Evolutionary conservation across 768 basidiomycete species (phyloP).

Genomic region (Chalciporus chontae): DNA sequence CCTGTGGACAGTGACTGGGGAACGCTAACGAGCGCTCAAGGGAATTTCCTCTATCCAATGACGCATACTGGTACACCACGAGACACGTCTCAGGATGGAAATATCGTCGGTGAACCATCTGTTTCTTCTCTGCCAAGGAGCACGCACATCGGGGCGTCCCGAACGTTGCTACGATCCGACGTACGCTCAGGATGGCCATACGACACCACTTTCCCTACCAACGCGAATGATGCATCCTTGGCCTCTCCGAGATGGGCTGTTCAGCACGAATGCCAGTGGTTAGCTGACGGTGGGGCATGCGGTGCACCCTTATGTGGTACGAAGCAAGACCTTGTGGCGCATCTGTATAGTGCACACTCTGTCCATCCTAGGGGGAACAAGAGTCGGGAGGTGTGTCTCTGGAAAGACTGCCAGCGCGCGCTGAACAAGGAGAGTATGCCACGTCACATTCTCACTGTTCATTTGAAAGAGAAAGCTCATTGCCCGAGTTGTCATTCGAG

Average conservation of each 20-base stretch:
- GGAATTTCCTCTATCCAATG: too few relatives aligned
- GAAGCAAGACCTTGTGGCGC: constrained; percentile 12
- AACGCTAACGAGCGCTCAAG: too few relatives aligned
- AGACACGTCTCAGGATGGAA: background rate
- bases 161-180: background rate
- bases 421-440: constrained; percentile 27
- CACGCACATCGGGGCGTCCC: background rate
- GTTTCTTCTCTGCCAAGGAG: background rate
- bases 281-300: background rate
- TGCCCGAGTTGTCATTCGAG: constrained; percentile 15
- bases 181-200: background rate
- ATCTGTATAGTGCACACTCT: constrained; percentile 11
- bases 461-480: constrained; percentile 16
- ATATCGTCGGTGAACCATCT: background rate
- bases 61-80: background rate
- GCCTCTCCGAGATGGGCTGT: background rate
- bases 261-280: constrained; percentile 13
- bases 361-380: constrained; percentile 9
- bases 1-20: too few relatives aligned
- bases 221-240: constrained; percentile 4
- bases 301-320: background rate
- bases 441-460: constrained; percentile 24
- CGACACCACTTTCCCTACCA: too few relatives aligned
- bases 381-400: constrained; percentile 8
- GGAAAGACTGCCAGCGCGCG: constrained; percentile 13